These are phyloP conservation scores for Penicillium bovifimosum DNA, from an alignment of 495 filamentous ascomycete genomes.

Conservation along the genomic window DNA sequence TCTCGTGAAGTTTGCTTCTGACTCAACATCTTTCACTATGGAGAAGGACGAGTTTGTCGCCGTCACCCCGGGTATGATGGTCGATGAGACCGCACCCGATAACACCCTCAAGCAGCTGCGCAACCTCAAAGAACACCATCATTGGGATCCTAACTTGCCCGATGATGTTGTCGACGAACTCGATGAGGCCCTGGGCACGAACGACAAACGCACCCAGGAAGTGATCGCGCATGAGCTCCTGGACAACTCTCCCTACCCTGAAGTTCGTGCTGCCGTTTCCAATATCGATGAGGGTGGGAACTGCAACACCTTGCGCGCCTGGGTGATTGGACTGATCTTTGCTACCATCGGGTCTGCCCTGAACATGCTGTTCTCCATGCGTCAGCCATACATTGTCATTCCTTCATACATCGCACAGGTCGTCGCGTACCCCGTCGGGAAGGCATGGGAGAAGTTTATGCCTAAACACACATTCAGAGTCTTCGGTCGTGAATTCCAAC, in stretches of 20 bases:
- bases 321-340: conserved; percentile 63
- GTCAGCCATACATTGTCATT: conserved; percentile 60
- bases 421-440: conserved; percentile 64
- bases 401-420: conserved; percentile 65
- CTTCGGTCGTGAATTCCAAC: conserved; percentile 50
- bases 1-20: conserved; percentile 11
- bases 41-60: conserved; percentile 28
- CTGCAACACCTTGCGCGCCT: conserved; percentile 67
- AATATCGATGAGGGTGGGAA: conserved; percentile 59
- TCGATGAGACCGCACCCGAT: conserved; percentile 43
- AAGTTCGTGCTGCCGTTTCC: conserved; percentile 43
- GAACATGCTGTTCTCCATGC: conserved; percentile 68
- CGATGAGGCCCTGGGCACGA: conserved; percentile 51
- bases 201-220: conserved; percentile 47
- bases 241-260: conserved; percentile 66
- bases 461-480: conserved; percentile 48
- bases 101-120: conserved; percentile 32
- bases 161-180: conserved; percentile 56
- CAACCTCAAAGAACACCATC: conserved; percentile 53
- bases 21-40: conserved; percentile 16
- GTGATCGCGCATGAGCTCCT: conserved; percentile 53
- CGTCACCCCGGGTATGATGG: conserved; percentile 18
- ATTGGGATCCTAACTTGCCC: conserved; percentile 65
- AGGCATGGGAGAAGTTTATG: conserved; percentile 48
- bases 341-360: conserved; percentile 60